Conservation (phyloP, 169 alveolate species). For the Plasmodium cynomolgi region DNA sequence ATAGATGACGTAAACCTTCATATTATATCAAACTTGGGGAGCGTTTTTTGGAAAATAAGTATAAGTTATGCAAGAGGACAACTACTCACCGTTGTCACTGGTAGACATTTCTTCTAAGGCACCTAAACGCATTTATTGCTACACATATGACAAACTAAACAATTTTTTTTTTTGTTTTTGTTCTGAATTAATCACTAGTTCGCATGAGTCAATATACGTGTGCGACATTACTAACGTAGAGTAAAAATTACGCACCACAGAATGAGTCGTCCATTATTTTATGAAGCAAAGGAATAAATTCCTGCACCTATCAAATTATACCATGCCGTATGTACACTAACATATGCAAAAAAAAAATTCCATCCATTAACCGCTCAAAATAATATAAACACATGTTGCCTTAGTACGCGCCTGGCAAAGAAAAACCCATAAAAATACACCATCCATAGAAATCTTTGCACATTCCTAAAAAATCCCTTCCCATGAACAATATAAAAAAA, state of each 20-base stretch:
- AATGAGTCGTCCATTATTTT: background rate
- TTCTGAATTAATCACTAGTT: background rate
- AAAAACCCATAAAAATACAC: background rate
- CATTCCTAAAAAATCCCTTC: background rate
- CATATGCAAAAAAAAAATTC: background rate
- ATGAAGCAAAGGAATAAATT: background rate
- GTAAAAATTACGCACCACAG: background rate
- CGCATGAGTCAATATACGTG: background rate
- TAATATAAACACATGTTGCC: background rate
- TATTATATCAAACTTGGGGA: background rate
- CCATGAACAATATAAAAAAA: background rate
- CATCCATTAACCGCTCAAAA: background rate
- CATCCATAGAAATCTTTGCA: background rate
- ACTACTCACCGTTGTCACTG: background rate
- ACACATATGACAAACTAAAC: no score
- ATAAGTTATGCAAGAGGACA: background rate
- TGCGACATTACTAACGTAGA: background rate
- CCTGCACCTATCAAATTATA: background rate
- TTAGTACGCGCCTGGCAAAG: background rate
- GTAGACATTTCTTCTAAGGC: background rate
- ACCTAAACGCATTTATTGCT: background rate
- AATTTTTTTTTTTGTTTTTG: no score
- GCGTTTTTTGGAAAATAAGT: background rate
- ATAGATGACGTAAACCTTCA: background rate
- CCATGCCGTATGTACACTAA: background rate